A percentile compares a stretch with the other conserved stretches of the same genome.
These are phyloP conservation scores for Lagerstroemia speciosa DNA, from an alignment of 345 rosid species.

Conservation along the genomic window DNA sequence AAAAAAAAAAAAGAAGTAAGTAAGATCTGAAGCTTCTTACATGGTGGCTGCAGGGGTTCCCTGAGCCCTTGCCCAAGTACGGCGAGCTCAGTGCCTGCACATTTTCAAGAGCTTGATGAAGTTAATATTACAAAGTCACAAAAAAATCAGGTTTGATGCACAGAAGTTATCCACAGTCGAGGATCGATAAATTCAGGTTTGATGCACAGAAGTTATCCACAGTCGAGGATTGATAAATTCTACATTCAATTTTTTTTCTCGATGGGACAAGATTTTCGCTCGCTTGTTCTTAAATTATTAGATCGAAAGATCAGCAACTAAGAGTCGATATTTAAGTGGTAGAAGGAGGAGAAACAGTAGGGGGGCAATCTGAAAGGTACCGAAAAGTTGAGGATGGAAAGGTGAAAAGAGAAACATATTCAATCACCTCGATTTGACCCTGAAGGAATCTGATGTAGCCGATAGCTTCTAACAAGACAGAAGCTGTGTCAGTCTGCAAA, in stretches of 20 bases:
- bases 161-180: too few relatives aligned
- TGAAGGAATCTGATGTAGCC: slow-evolving; percentile 99
- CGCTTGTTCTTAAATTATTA: too few relatives aligned
- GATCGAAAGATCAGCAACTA: too few relatives aligned
- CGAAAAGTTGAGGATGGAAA: background rate
- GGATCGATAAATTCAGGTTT: too few relatives aligned
- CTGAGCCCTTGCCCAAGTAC: background rate
- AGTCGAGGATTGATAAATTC: too few relatives aligned
- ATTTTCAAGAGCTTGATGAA: background rate
- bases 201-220: too few relatives aligned
- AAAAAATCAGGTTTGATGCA: too few relatives aligned
- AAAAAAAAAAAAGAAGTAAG: background rate
- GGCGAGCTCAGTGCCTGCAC: slow-evolving; percentile 11
- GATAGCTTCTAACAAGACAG: slow-evolving; percentile 94
- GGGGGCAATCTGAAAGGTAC: background rate
- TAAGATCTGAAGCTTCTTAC: slow-evolving; percentile 26
- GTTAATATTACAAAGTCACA: background rate
- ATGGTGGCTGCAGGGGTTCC: slow-evolving; percentile 15
- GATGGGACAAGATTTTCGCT: too few relatives aligned
- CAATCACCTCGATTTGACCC: slow-evolving; percentile 80
- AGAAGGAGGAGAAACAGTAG: background rate
- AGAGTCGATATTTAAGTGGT: too few relatives aligned
- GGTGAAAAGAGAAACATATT: background rate
- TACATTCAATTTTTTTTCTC: too few relatives aligned
- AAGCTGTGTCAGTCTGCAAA: slow-evolving; percentile 99